These are phyloP conservation scores for Chrysoporthe austroafricana DNA, from an alignment of 2,329 filamentous ascomycete genomes.

Conservation along the genomic window DNA sequence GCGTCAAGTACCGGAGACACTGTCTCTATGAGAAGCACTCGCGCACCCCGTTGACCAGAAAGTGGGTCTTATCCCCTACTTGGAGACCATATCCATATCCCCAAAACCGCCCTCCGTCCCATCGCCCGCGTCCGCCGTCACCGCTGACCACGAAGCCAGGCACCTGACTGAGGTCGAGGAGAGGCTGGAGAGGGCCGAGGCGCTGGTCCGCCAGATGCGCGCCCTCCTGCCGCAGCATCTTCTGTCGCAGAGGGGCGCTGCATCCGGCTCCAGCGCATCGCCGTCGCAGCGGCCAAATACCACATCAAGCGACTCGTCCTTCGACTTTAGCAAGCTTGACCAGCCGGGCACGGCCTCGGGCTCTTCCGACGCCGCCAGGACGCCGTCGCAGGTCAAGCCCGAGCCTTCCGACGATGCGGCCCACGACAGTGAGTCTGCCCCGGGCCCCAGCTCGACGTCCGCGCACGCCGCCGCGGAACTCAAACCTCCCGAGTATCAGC, in stretches of 20 bases:
- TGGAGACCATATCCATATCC: not conserved
- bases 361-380: constrained; percentile 19
- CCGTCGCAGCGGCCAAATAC: constrained; percentile 19
- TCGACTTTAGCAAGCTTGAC: constrained; percentile 28
- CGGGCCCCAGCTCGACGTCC: constrained; percentile 17
- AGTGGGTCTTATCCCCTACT: constrained; percentile 35
- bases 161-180: constrained; percentile 50
- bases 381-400: constrained; percentile 26
- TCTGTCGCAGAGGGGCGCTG: constrained; percentile 27
- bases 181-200: constrained; percentile 42
- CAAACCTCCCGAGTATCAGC: constrained; percentile 21
- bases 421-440: constrained; percentile 22
- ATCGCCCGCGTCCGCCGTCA: not conserved
- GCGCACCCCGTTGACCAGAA: constrained; percentile 52
- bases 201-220: constrained; percentile 38
- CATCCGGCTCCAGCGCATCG: constrained; percentile 16
- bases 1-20: constrained; percentile 47
- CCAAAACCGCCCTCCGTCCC: not conserved
- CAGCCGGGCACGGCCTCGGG: constrained; percentile 21
- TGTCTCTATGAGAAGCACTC: constrained; percentile 54
- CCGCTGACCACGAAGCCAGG: constrained; percentile 31
- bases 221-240: constrained; percentile 35
- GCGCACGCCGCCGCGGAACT: constrained; percentile 16
- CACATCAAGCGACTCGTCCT: constrained; percentile 23
- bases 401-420: constrained; percentile 27